Percentiles rank a stretch among this genome's conserved stretches.
Conservation (phyloP, 2,329 filamentous ascomycete genomes). For the Exophiala aquamarina region DNA sequence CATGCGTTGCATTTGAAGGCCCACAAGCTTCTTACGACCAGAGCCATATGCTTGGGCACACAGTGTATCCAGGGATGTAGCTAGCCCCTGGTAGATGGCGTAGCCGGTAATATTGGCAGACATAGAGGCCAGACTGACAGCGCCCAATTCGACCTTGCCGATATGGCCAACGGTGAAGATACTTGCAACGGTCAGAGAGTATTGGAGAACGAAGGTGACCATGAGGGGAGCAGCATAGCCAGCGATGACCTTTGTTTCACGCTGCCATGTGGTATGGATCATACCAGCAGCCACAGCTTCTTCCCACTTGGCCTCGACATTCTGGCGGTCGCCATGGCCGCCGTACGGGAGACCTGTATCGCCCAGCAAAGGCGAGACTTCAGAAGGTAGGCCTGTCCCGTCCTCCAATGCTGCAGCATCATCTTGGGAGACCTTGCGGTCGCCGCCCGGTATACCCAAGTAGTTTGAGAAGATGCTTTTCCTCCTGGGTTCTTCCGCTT, state of each 20-base stretch:
- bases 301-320: slow-evolving; percentile 75
- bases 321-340: slow-evolving; percentile 52
- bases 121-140: slow-evolving; percentile 71
- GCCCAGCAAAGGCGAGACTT: slow-evolving; percentile 51
- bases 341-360: slow-evolving; percentile 43
- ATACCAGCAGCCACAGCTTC: slow-evolving; percentile 77
- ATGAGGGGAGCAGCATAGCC: slow-evolving; percentile 71
- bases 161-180: slow-evolving; percentile 77
- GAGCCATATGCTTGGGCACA: slow-evolving; percentile 94
- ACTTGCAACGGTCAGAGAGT: slow-evolving; percentile 78
- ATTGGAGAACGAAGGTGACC: slow-evolving; percentile 75
- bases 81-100: slow-evolving; percentile 70
- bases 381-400: slow-evolving; percentile 33
- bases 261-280: slow-evolving; percentile 87
- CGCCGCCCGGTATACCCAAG: slow-evolving; percentile 22
- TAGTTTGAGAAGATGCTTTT: slow-evolving; percentile 19
- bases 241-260: slow-evolving; percentile 78
- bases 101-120: slow-evolving; percentile 77
- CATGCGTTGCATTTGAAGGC: slow-evolving; percentile 79
- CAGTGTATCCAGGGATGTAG: slow-evolving; percentile 86
- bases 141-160: slow-evolving; percentile 68
- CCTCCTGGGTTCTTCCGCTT: slow-evolving; percentile 24
- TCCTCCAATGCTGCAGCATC: slow-evolving; percentile 27
- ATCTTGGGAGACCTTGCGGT: slow-evolving; percentile 26
- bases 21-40: slow-evolving; percentile 84